phyloP scores from a whole-genome alignment of 352 stramenopile genomes.

The Phytophthora vignae region DNA sequence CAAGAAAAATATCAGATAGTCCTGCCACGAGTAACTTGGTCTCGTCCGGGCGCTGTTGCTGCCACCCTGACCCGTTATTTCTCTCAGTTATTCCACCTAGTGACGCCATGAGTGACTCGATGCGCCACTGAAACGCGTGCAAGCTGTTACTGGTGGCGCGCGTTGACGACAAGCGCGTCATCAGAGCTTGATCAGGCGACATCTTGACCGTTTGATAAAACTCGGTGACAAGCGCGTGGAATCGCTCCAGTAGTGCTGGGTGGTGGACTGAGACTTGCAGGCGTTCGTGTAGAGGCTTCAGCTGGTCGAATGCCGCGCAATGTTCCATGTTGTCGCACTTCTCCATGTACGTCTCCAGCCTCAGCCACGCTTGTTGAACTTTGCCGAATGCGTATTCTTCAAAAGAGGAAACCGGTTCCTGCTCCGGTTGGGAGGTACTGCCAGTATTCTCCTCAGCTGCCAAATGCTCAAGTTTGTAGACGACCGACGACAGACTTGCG shows the following conservation, averaged over 20 bases:
- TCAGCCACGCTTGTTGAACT: constrained; percentile 2
- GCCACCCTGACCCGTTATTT: neutral
- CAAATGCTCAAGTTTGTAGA: constrained; percentile 5
- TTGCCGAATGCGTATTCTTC: neutral
- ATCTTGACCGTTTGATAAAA: constrained; percentile 6
- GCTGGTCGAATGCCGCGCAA: neutral
- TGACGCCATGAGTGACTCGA: neutral
- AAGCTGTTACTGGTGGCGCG: constrained; percentile 7
- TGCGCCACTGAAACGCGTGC: constrained; percentile 6
- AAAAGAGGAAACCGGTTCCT: neutral
- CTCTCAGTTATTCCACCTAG: neutral
- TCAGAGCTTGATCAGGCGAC: constrained; percentile 8
- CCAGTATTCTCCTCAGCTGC: neutral
- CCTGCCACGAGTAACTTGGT: neutral
- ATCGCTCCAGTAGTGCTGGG: neutral
- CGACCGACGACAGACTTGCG: neutral
- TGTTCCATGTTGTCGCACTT: constrained; percentile 2
- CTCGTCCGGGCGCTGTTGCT: neutral
- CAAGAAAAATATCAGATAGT: constrained; percentile 1
- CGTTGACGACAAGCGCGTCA: constrained; percentile 5
- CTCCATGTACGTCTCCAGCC: neutral
- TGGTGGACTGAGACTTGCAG: neutral
- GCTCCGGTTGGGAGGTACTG: neutral
- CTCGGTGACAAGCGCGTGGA: constrained; percentile 6
- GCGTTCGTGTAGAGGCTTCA: neutral